Percentiles rank a stretch among this genome's conserved stretches.
These are phyloP conservation scores for Venturia pyrina DNA, from an alignment of 2,329 filamentous ascomycete species.

Conservation along the genomic window DNA sequence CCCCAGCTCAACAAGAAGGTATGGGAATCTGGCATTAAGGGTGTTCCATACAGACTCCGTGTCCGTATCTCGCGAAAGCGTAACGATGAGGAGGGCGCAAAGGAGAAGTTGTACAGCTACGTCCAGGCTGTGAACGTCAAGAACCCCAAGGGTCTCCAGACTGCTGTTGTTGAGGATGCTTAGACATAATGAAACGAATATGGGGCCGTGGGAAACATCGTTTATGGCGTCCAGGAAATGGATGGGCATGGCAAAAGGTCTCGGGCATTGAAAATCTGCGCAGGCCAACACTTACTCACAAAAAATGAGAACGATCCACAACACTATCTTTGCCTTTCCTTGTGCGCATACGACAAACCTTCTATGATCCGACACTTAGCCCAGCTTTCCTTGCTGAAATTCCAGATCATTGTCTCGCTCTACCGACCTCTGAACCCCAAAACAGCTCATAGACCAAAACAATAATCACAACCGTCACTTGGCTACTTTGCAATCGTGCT, in stretches of 20 bases:
- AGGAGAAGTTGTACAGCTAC: slow-evolving; percentile 99
- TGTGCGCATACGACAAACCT: neutral
- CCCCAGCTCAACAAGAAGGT: slow-evolving; percentile 99
- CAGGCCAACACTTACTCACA: neutral
- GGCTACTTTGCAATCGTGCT: no score
- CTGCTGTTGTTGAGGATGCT: slow-evolving; percentile 68
- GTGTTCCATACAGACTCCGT: slow-evolving; percentile 92
- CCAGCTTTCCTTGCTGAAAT: no score
- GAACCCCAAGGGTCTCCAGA: slow-evolving; percentile 96
- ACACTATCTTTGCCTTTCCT: neutral
- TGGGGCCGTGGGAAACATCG: neutral
- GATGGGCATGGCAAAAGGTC: neutral
- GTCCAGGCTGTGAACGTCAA: slow-evolving; percentile 99
- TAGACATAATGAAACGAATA: slow-evolving; percentile 24
- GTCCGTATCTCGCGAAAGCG: slow-evolving; percentile 98
- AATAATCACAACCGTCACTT: no score
- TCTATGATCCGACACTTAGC: neutral
- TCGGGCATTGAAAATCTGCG: neutral
- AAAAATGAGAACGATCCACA: neutral
- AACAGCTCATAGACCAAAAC: no score
- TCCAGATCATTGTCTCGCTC: no score
- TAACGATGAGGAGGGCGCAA: slow-evolving; percentile 99
- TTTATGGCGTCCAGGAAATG: neutral
- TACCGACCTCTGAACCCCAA: no score
- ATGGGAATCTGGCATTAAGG: slow-evolving; percentile 99